A percentile compares a stretch with the other conserved stretches of the same genome.
Conservation (phyloP, 202 grass and related monocot species). For the Carex arenaria region DNA sequence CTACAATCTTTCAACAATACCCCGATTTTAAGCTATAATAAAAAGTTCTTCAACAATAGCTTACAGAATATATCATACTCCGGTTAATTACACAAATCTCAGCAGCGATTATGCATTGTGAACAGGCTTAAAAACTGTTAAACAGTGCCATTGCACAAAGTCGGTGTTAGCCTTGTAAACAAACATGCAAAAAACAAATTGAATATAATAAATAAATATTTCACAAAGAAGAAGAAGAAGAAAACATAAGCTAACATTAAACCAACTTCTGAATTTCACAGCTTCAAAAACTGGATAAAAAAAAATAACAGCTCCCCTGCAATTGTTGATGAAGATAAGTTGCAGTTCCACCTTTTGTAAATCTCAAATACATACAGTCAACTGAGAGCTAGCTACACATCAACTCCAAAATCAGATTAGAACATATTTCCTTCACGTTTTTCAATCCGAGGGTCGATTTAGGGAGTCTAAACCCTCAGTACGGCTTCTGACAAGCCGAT, state of each 20-base stretch:
- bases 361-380: conserved; percentile 31
- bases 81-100: not conserved
- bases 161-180: conserved; percentile 3
- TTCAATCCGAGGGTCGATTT: conserved; percentile 26
- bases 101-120: not conserved
- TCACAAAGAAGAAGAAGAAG: not conserved
- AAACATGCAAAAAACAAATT: conserved; percentile 20
- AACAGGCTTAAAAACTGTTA: not conserved
- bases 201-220: conserved; percentile 22
- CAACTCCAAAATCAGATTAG: conserved; percentile 7
- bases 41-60: not conserved
- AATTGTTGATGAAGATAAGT: not conserved
- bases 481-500: conserved; percentile 59
- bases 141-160: not conserved
- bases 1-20: not conserved
- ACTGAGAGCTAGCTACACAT: conserved; percentile 3
- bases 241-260: conserved; percentile 16
- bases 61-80: not conserved
- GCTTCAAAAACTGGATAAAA: not conserved
- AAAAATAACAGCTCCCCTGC: not conserved
- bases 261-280: conserved; percentile 1
- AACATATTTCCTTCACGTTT: conserved; percentile 10
- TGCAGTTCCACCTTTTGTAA: conserved; percentile 1
- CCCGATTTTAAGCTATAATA: not conserved
- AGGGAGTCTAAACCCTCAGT: conserved; percentile 64